These are phyloP conservation scores for Pythium utonaiense DNA, from an alignment of 352 stramenopile species.

Conservation along the genomic window DNA sequence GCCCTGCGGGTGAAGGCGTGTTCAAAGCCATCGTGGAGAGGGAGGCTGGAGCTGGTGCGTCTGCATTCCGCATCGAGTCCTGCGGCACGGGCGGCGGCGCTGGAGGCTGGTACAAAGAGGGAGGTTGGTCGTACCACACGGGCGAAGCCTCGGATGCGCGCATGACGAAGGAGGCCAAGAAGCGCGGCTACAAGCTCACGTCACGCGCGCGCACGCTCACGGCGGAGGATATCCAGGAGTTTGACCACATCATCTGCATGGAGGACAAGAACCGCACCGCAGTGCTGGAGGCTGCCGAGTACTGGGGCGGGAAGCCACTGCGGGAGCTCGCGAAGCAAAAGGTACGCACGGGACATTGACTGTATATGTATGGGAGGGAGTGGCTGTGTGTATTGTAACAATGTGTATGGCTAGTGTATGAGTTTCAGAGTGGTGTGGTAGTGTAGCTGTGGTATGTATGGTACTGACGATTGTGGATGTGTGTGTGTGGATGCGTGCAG, in stretches of 20 bases:
- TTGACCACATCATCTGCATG: conserved; percentile 91
- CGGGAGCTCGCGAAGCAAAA: conserved; percentile 51
- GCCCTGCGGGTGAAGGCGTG: conserved; percentile 74
- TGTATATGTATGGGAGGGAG: neutral
- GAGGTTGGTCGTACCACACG: conserved; percentile 85
- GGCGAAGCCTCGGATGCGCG: conserved; percentile 75
- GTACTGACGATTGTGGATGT: conserved; percentile 10
- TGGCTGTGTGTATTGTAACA: neutral
- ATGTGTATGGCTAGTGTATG: neutral
- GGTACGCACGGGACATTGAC: conserved; percentile 25
- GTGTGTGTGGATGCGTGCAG: conserved; percentile 27
- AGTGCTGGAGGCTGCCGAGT: conserved; percentile 74
- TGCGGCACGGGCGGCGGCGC: conserved; percentile 85
- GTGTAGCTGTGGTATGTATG: neutral
- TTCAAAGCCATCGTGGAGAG: conserved; percentile 76
- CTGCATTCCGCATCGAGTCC: conserved; percentile 68
- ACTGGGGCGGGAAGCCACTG: conserved; percentile 70
- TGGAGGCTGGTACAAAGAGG: conserved; percentile 69
- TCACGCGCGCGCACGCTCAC: conserved; percentile 73
- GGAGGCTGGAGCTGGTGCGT: conserved; percentile 21
- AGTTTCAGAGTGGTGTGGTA: neutral
- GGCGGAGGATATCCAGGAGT: conserved; percentile 66
- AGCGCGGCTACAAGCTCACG: conserved; percentile 79
- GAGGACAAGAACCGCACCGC: conserved; percentile 81
- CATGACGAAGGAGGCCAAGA: conserved; percentile 84